Percentiles rank a stretch among this genome's conserved stretches.
phyloP scores from a whole-genome alignment of 164 flowering plant species.

The Kalanchoe fedtschenkoi region DNA sequence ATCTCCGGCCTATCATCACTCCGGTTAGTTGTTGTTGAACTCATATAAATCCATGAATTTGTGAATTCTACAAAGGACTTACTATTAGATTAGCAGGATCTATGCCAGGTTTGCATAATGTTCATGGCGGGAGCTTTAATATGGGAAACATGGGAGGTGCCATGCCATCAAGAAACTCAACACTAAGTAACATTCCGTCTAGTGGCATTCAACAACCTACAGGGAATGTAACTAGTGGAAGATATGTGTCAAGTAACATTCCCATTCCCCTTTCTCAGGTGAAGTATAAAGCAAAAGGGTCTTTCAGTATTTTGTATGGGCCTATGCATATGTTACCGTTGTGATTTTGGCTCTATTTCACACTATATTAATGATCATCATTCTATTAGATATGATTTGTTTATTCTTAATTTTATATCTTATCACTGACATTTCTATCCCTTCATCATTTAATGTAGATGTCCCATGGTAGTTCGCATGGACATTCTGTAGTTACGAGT shows the following conservation, averaged over 20 bases:
- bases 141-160: slow-evolving; percentile 57
- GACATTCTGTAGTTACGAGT: slow-evolving; percentile 63
- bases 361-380: not conserved
- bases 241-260: slow-evolving; percentile 68
- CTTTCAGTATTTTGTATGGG: too few relatives aligned
- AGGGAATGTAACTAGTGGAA: slow-evolving; percentile 69
- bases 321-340: not conserved
- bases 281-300: too few relatives aligned
- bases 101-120: slow-evolving; percentile 61
- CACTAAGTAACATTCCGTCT: slow-evolving; percentile 47
- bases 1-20: slow-evolving; percentile 59
- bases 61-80: not conserved
- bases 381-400: not conserved
- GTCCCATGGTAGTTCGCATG: slow-evolving; percentile 72
- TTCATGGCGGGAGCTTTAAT: slow-evolving; percentile 73
- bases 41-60: not conserved
- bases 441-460: slow-evolving; percentile 29
- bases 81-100: slow-evolving; percentile 24
- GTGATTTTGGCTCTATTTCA: not conserved
- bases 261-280: slow-evolving; percentile 87
- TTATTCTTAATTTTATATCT: not conserved
- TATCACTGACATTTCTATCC: not conserved
- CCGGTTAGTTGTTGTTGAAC: slow-evolving; percentile 29
- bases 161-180: slow-evolving; percentile 60
- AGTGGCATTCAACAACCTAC: slow-evolving; percentile 67